Percentiles rank a stretch among this genome's conserved stretches.
phyloP scores from a whole-genome alignment of 1,284 basidiomycete species.

The Cerrena zonata region DNA sequence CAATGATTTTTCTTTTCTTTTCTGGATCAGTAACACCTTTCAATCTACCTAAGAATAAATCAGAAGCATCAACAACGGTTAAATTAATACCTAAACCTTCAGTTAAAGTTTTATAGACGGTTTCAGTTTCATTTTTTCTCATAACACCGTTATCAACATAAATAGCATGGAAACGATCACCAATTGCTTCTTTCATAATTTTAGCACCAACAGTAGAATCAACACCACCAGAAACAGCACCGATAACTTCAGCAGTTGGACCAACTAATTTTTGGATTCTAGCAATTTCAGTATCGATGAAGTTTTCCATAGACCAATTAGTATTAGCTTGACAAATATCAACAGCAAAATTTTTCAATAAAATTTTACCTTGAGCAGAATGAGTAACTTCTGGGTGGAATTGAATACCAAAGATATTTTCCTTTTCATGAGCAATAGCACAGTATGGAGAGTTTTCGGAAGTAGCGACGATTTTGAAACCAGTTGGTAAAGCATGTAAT shows the following conservation, averaged over 20 bases:
- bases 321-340: no score
- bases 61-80: no score
- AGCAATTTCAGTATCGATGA: constrained; percentile 95
- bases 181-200: constrained; percentile 92
- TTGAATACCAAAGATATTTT: constrained; percentile 93
- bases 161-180: constrained; percentile 97
- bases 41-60: no score
- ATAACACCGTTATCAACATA: constrained; percentile 95
- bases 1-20: no score
- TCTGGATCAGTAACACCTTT: no score
- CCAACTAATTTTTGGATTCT: no score
- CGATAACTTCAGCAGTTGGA: constrained; percentile 89
- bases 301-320: no score
- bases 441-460: constrained; percentile 89
- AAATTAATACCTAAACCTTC: no score
- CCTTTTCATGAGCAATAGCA: constrained; percentile 86
- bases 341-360: no score
- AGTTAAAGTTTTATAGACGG: no score
- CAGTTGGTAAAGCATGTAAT: constrained; percentile 72
- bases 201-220: constrained; percentile 97
- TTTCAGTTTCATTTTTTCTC: constrained; percentile 96
- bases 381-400: constrained; percentile 99
- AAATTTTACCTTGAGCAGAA: no score
- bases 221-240: constrained; percentile 92
- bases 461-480: constrained; percentile 84